Evolutionary conservation across 441 rosid species (phyloP).

Genomic region (Gossypium trilobum): DNA sequence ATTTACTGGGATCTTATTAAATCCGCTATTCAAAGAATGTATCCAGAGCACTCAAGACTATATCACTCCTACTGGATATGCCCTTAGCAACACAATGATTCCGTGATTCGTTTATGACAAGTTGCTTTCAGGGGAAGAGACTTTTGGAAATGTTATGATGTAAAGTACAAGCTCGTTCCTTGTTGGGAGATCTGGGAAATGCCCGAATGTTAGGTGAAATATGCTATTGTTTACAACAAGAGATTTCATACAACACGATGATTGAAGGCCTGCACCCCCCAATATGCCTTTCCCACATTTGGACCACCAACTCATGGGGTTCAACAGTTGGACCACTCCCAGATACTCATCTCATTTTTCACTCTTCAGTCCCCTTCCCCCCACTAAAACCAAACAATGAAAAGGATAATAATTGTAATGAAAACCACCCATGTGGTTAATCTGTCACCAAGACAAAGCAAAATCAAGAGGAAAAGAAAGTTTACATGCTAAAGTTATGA

Average conservation of each 20-base stretch:
- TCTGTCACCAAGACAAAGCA: conserved; percentile 13
- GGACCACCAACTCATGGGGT: conserved; percentile 31
- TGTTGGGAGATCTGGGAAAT: conserved; percentile 4
- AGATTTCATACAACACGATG: conserved; percentile 25
- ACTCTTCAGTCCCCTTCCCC: conserved; percentile 3
- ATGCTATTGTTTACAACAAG: conserved; percentile 17
- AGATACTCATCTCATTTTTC: conserved; percentile 10
- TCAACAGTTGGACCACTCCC: conserved; percentile 29
- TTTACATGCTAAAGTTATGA: conserved; percentile 8
- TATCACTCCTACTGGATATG: neutral
- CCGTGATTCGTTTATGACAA: neutral
- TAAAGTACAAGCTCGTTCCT: neutral
- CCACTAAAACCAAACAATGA: conserved; percentile 10
- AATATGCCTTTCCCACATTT: conserved; percentile 23
- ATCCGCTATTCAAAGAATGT: neutral
- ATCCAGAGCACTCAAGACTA: neutral
- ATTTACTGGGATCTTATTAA: neutral
- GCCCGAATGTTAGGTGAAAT: conserved; percentile 15
- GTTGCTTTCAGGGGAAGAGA: neutral
- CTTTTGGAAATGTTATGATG: neutral
- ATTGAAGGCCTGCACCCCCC: conserved; percentile 23
- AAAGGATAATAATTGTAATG: conserved; percentile 8
- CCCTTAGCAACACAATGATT: neutral
- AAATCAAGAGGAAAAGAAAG: neutral
- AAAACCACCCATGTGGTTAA: conserved; percentile 23